A percentile compares a stretch with the other conserved stretches of the same genome.
These are phyloP conservation scores for Panicum virgatum DNA, from an alignment of 202 grass and related monocot genomes.

Conservation along the genomic window DNA sequence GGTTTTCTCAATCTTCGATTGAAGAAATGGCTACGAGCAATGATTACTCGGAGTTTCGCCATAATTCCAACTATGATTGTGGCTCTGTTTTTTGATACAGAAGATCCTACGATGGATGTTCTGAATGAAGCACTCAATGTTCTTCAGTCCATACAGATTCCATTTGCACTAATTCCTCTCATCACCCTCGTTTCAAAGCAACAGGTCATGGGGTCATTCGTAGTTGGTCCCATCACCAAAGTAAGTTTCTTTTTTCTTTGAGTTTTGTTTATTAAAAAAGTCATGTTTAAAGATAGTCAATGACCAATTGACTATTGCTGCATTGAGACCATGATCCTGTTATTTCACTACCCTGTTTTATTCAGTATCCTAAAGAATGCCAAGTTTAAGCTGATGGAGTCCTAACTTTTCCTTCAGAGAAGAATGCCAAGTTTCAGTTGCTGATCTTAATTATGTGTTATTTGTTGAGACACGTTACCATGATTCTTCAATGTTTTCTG, in stretches of 20 bases:
- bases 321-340: background rate
- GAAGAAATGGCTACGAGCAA: slow-evolving; percentile 88
- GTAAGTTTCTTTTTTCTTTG: slow-evolving; percentile 49
- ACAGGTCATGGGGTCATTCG: slow-evolving; percentile 84
- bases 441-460: slow-evolving; percentile 7
- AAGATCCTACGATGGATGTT: slow-evolving; percentile 81
- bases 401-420: background rate
- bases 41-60: slow-evolving; percentile 91
- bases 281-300: background rate
- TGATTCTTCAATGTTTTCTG: slow-evolving; percentile 21
- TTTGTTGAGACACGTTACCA: background rate
- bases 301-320: background rate
- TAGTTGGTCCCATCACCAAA: slow-evolving; percentile 76
- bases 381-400: background rate
- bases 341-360: background rate
- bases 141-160: slow-evolving; percentile 95
- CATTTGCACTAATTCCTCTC: slow-evolving; percentile 92
- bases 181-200: slow-evolving; percentile 92
- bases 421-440: background rate
- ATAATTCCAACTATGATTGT: slow-evolving; percentile 93
- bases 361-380: background rate
- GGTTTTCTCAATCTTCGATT: slow-evolving; percentile 93
- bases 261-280: slow-evolving; percentile 7
- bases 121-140: slow-evolving; percentile 95
- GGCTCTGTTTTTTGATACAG: slow-evolving; percentile 87